Percentiles rank a stretch among this genome's conserved stretches.
Evolutionary conservation across 1,284 basidiomycete species (phyloP).

Genomic region (Ganoderma meredithae): DNA sequence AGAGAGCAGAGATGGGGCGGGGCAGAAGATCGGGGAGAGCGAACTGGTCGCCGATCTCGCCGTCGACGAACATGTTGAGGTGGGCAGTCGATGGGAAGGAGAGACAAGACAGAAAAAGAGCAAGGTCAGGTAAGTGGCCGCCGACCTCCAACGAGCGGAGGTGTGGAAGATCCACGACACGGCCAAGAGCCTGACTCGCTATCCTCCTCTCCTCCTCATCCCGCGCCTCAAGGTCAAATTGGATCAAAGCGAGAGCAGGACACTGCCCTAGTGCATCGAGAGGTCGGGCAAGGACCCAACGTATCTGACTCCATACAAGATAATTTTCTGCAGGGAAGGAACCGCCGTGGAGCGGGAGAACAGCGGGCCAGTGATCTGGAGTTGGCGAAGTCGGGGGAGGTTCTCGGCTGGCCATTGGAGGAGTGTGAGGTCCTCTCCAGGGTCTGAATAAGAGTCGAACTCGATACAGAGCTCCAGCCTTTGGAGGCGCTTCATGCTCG

Average conservation of each 20-base stretch:
- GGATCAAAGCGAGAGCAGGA: not conserved
- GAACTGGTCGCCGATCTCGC: not conserved
- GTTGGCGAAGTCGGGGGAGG: not conserved
- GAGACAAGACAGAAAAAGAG: not conserved
- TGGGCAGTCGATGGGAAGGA: not conserved
- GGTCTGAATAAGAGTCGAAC: not conserved
- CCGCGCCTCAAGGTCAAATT: not conserved
- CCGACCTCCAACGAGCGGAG: not conserved
- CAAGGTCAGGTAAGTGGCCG: not conserved
- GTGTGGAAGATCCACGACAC: not conserved
- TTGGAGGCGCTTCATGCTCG: not conserved
- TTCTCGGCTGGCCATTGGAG: not conserved
- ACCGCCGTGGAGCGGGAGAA: not conserved
- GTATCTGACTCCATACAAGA: not conserved
- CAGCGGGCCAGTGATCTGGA: not conserved
- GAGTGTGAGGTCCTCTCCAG: not conserved
- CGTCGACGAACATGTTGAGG: accelerated
- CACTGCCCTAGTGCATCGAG: not conserved
- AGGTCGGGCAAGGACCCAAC: not conserved
- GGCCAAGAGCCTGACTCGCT: not conserved
- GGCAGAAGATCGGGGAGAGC: not conserved
- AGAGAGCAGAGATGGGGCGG: not conserved
- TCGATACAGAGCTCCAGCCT: not conserved
- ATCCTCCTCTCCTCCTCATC: not conserved
- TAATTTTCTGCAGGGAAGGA: not conserved